Conservation (phyloP, 257 asterid species). For the Nicotiana knightiana region DNA sequence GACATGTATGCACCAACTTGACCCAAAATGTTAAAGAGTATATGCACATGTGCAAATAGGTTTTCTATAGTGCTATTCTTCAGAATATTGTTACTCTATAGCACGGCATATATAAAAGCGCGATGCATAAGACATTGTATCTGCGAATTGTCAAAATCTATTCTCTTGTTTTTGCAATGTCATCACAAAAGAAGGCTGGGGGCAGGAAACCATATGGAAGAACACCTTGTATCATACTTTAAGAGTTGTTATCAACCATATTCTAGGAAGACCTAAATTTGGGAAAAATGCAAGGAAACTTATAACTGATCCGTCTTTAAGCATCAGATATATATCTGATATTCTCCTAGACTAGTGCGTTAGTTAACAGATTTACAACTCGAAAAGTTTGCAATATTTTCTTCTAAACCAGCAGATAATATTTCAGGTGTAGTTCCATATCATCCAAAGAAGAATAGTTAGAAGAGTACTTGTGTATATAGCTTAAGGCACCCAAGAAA, state of each 20-base stretch:
- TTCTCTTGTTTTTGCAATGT: neutral
- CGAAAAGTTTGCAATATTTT: neutral
- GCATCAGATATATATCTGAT: neutral
- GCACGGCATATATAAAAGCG: neutral
- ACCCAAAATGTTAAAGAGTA: neutral
- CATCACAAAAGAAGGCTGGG: neutral
- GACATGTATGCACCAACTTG: neutral
- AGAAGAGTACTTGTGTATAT: neutral
- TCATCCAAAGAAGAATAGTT: neutral
- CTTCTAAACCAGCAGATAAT: neutral
- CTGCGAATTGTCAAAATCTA: neutral
- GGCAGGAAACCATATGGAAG: neutral
- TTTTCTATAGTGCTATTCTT: neutral
- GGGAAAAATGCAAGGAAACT: neutral
- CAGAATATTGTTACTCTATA: neutral
- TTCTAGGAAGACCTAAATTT: neutral
- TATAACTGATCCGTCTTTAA: neutral
- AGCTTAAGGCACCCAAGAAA: neutral
- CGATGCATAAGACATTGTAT: neutral
- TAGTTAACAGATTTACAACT: neutral
- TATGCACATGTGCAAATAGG: neutral
- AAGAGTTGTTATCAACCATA: neutral
- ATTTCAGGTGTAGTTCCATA: neutral
- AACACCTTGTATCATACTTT: neutral
- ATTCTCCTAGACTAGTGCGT: neutral